These are phyloP conservation scores for Pythium biforme DNA, from an alignment of 352 stramenopile species.

Conservation along the genomic window DNA sequence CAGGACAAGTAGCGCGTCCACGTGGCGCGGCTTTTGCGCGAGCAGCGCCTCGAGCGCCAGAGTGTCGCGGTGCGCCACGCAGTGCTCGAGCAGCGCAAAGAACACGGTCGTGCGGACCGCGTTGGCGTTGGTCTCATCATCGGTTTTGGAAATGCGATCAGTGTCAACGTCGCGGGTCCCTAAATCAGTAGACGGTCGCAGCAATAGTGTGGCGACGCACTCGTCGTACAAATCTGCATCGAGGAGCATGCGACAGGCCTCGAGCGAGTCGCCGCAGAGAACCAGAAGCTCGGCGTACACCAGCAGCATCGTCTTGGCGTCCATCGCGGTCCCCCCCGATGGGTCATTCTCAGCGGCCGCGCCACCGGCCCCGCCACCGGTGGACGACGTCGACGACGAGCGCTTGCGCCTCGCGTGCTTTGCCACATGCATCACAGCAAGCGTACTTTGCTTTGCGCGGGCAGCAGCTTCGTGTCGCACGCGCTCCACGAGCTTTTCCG, in stretches of 20 bases:
- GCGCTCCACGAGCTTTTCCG: constrained; percentile 43
- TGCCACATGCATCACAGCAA: too few species aligned
- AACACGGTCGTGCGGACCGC: constrained; percentile 39
- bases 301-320: constrained; percentile 38
- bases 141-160: not conserved
- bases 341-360: not conserved
- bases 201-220: constrained; percentile 41
- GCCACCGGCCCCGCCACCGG: not conserved
- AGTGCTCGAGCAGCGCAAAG: constrained; percentile 68
- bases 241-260: constrained; percentile 61
- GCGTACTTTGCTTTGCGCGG: not conserved
- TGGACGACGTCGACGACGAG: not conserved
- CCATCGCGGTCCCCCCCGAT: not conserved
- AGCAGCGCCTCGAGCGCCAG: constrained; percentile 50
- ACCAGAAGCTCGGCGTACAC: constrained; percentile 62
- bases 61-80: constrained; percentile 44
- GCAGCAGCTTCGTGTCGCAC: constrained; percentile 16
- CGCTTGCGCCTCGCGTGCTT: not conserved
- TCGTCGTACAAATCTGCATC: constrained; percentile 63
- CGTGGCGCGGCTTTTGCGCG: constrained; percentile 46
- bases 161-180: not conserved
- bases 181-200: constrained; percentile 12
- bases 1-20: constrained; percentile 61
- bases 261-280: constrained; percentile 47
- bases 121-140: constrained; percentile 19